Base-by-base conservation (phyloP, 1,284 basidiomycete species). In the Sphaerobolus stellatus region DNA sequence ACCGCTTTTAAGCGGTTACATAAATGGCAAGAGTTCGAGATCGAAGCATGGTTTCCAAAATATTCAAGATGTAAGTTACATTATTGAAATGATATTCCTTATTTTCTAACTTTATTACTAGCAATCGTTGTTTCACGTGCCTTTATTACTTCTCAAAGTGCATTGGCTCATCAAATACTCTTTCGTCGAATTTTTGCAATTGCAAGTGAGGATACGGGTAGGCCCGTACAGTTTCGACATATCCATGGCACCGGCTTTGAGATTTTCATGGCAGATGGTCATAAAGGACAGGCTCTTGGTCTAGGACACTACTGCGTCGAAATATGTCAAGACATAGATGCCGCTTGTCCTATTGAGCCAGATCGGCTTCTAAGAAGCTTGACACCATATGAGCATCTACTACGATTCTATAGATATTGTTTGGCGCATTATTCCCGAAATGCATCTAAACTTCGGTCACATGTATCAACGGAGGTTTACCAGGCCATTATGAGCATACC, bases 1-100 rank as follows among this genome's bases (percentile, higher is more conserved):
- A 67, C 62, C 2, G 59, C 62, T 14, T 68, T 67, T 59, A 65
- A 66, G 44, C 52, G 56, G 6, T n/a, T 64, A 14, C 56, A 61
- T 45, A 30, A 56, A 1, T 66, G 62, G 61, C 59, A 66, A 29
- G 66, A 68, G 41, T 66, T 68, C 46, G 61, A 66, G 45, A 63
- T 67, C 16, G 66, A 66, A 36, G 51, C 51, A 5, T 68, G 66
- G 66, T 60, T 65, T 49, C 11, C 40, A 2, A 29, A 56, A 5
- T 48, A 30, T 13, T 58, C 59, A 53, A 34, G 55, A 51, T 66
- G 65, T 66, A 58, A 34, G 62, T 59, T 14, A 25, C 5, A 14
- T 11, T n/a, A 24, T 43, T 3, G 13, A 24, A 6, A 14, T 5
- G 11, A 43, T 22, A 38, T 18, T 43, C 22, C 11, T 13, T 27